phyloP scores from a whole-genome alignment of 371 early-diverging fungal species.

The Mycotypha africana region DNA sequence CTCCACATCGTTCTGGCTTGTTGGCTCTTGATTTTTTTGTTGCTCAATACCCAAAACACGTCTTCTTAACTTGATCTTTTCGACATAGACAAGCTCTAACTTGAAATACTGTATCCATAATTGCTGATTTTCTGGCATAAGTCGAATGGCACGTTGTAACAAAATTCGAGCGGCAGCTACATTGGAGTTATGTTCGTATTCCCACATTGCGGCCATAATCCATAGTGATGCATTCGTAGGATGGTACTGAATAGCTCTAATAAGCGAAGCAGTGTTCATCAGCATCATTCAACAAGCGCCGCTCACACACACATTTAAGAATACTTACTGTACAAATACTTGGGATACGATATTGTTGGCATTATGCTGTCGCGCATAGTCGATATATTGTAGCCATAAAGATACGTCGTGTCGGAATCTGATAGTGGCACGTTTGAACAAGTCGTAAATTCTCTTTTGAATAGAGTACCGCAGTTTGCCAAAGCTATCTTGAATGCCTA shows the following conservation, averaged over 20 bases:
- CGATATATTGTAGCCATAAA: slow-evolving; percentile 91
- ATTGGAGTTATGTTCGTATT: slow-evolving; percentile 80
- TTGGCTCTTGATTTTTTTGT: slow-evolving; percentile 24
- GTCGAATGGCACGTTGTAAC: slow-evolving; percentile 82
- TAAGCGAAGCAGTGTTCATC: no score
- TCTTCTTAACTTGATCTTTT: slow-evolving; percentile 79
- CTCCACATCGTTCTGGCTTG: slow-evolving; percentile 25
- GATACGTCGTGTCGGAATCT: slow-evolving; percentile 77
- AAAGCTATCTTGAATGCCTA: no score
- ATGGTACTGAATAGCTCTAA: slow-evolving; percentile 82
- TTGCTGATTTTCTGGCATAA: slow-evolving; percentile 64
- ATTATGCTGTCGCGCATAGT: slow-evolving; percentile 61
- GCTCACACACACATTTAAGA: no score
- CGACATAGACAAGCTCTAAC: slow-evolving; percentile 84
- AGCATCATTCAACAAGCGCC: no score
- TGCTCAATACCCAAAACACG: slow-evolving; percentile 68
- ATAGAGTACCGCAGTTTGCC: no score
- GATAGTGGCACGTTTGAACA: slow-evolving; percentile 77
- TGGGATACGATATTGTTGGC: slow-evolving; percentile 65
- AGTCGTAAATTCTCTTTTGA: slow-evolving; percentile 69
- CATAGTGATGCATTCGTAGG: slow-evolving; percentile 79
- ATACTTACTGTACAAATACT: slow-evolving; percentile 61
- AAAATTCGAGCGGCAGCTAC: slow-evolving; percentile 78
- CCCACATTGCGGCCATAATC: slow-evolving; percentile 89
- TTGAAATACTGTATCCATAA: slow-evolving; percentile 93